These are phyloP conservation scores for Pythium monospermum DNA, from an alignment of 352 stramenopile genomes.

Conservation along the genomic window DNA sequence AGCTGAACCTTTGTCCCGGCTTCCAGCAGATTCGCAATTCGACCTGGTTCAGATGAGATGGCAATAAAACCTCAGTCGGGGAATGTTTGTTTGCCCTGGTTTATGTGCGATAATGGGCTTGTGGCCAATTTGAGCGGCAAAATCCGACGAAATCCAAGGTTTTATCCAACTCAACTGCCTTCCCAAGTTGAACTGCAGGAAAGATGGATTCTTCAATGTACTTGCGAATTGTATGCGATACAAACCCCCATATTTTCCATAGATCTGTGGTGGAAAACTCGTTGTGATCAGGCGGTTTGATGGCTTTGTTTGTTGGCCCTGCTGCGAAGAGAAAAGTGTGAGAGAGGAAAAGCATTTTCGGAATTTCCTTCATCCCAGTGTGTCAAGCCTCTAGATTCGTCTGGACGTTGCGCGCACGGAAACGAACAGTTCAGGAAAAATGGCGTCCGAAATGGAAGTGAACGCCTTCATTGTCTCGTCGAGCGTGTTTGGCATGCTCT, in stretches of 20 bases:
- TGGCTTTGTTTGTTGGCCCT: no score
- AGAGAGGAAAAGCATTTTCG: no score
- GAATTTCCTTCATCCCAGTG: slow-evolving; percentile 54
- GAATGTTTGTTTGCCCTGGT: no score
- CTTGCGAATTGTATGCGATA: slow-evolving; percentile 26
- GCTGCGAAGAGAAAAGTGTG: no score
- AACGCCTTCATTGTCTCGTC: slow-evolving; percentile 64
- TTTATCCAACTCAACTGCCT: slow-evolving; percentile 13
- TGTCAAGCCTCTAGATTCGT: slow-evolving; percentile 7
- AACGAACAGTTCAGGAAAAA: slow-evolving; percentile 26
- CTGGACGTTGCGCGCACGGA: not conserved
- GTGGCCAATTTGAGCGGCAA: no score
- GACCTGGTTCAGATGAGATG: slow-evolving; percentile 24
- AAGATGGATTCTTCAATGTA: not conserved
- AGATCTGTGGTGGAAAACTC: slow-evolving; percentile 28
- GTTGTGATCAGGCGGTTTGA: slow-evolving; percentile 13
- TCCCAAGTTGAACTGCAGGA: slow-evolving; percentile 20
- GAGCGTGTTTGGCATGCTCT: slow-evolving; percentile 74
- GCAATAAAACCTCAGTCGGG: slow-evolving; percentile 18
- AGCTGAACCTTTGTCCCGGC: slow-evolving; percentile 15
- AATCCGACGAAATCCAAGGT: no score
- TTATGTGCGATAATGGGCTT: no score
- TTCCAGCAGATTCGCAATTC: not conserved
- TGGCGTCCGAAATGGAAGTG: slow-evolving; percentile 52
- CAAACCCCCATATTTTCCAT: slow-evolving; percentile 6